phyloP scores from a whole-genome alignment of 805 yeast genomes.

The Yarrowia keelungensis region DNA sequence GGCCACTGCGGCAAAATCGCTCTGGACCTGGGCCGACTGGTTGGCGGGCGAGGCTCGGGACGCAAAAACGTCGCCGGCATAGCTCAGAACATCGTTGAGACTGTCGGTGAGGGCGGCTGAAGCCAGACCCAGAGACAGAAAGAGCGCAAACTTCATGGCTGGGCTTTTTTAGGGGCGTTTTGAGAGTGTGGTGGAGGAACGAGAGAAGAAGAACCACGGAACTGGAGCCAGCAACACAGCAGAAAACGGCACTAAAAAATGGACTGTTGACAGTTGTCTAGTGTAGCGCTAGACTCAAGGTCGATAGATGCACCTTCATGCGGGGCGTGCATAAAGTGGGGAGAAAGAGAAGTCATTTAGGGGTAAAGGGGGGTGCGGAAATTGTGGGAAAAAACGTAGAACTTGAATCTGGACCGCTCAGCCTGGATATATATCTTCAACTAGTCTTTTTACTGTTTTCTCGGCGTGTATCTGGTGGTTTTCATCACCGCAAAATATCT shows the following conservation, averaged over 20 bases:
- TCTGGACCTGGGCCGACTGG: conserved; percentile 13
- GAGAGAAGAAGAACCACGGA: background rate
- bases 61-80: conserved; percentile 32
- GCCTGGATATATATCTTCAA: too few species aligned
- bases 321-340: conserved; percentile 32
- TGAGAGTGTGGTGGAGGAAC: conserved; percentile 1
- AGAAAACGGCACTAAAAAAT: background rate
- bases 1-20: conserved; percentile 16
- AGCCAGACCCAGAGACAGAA: conserved; percentile 14
- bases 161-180: background rate
- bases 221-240: background rate
- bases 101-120: conserved; percentile 13
- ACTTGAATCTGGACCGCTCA: too few species aligned
- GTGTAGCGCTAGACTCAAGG: conserved; percentile 15
- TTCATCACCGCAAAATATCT: conserved; percentile 4
- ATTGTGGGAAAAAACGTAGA: too few species aligned
- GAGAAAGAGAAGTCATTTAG: background rate
- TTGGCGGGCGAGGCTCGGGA: conserved; percentile 10
- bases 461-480: background rate
- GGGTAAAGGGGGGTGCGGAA: background rate
- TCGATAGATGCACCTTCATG: conserved; percentile 11
- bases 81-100: conserved; percentile 6
- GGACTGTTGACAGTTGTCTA: conserved; percentile 27
- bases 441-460: too few species aligned
- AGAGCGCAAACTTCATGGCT: conserved; percentile 12